A percentile compares a stretch with the other conserved stretches of the same genome.
Evolutionary conservation across 805 yeast genomes (phyloP).

Genomic region (Kazachstania viticola): DNA sequence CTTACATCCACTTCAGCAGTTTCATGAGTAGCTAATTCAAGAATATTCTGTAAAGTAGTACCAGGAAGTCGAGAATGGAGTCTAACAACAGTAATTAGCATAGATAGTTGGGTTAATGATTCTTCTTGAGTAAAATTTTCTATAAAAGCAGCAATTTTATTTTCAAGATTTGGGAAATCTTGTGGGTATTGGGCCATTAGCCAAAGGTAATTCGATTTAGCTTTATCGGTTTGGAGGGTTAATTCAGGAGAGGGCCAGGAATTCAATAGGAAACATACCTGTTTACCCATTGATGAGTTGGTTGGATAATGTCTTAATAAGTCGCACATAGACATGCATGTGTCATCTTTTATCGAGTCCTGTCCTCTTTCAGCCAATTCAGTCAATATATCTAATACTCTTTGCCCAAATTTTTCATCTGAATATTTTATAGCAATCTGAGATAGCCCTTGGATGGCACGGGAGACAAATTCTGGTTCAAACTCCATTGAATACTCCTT

Average conservation of each 20-base stretch:
- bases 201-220: constrained; percentile 52
- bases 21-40: constrained; percentile 51
- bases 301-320: constrained; percentile 54
- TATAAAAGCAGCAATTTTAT: constrained; percentile 35
- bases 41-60: constrained; percentile 40
- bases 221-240: constrained; percentile 33
- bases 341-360: constrained; percentile 52
- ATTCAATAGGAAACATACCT: constrained; percentile 27
- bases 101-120: constrained; percentile 45
- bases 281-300: constrained; percentile 19
- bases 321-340: constrained; percentile 48
- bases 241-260: constrained; percentile 33
- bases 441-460: constrained; percentile 56
- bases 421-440: constrained; percentile 56
- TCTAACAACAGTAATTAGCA: constrained; percentile 53
- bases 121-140: constrained; percentile 49
- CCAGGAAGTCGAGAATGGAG: constrained; percentile 36
- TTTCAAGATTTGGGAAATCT: constrained; percentile 42
- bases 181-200: constrained; percentile 59
- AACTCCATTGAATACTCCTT: constrained; percentile 78
- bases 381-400: constrained; percentile 49
- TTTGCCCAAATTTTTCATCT: constrained; percentile 34
- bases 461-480: constrained; percentile 63
- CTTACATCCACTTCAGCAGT: constrained; percentile 68
- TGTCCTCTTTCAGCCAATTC: constrained; percentile 45